Base-by-base conservation (phyloP, 1,284 basidiomycete species). In the Cutaneotrichosporon mucoides region DNA sequence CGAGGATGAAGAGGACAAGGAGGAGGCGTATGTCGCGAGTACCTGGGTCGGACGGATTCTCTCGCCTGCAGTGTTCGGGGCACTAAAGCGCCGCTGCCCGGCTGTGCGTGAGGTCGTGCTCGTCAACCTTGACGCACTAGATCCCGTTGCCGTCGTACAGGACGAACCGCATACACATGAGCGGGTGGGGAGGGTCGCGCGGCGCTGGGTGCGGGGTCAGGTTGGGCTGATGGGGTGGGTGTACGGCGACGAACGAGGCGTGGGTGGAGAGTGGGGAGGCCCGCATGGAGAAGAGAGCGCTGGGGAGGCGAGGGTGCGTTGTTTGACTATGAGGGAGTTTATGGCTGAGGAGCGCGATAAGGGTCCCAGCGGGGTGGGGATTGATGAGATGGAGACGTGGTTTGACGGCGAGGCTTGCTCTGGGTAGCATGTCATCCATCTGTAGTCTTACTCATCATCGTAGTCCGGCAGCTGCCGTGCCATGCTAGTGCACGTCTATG, bases 21-120 rank as follows among this genome's bases (percentile, higher is more conserved):
- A 34, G 6, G 41, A 13, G 13, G 41, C 33, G 7, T 44, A 43
- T 11, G 24, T 53, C 42, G 13, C 33, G 8, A 10, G n/a, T 2
- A 44, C 52, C 4, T 53, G 52, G 52, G 52, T 53, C 15, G 52
- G 52, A 3, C 52, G 52, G 0, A 33, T 53, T 33, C 13, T 53
- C 16, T 51, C 49, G 1, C 38, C 49, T 3, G 2, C 8, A 15
- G 38, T 40, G 6, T 15, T 51, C 3, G 49, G 15, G 11, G 49
- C 38, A 9, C 11, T 33, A 2, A 33, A 16, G 6, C 49, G 49
- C 16, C 49, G 46, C 33, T 48, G 46, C 13, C 46, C 46, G 10
- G 46, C 46, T 5, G 10, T 51, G 38, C 15, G 38, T 1, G 11
- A 12, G 49, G 15, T 51, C 6, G 37, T 13, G 7, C 38, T 51